Conservation (phyloP, 2,329 filamentous ascomycete species). For the Cordyceps militaris region DNA sequence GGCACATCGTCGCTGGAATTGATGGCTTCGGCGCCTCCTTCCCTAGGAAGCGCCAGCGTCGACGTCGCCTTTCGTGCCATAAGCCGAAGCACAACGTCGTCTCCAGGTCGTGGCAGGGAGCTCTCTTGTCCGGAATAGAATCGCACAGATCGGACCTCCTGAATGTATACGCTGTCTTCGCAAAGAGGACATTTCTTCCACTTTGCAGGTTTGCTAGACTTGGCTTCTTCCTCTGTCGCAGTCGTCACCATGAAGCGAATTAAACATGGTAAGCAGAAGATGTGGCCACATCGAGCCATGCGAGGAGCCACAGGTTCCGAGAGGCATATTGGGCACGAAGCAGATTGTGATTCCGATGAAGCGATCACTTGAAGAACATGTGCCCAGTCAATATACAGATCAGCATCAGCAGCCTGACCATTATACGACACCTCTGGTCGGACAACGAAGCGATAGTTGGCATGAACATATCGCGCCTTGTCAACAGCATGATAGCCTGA, state of each 20-base stretch:
- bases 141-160: slow-evolving; percentile 79
- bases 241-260: slow-evolving; percentile 92
- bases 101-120: slow-evolving; percentile 70
- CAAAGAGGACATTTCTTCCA: slow-evolving; percentile 98
- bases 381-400: slow-evolving; percentile 85
- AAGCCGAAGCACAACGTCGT: slow-evolving; percentile 81
- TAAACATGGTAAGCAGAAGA: slow-evolving; percentile 89
- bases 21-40: slow-evolving; percentile 64
- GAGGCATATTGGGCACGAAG: slow-evolving; percentile 91
- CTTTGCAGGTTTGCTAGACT: slow-evolving; percentile 60
- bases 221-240: slow-evolving; percentile 60
- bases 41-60: slow-evolving; percentile 80
- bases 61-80: slow-evolving; percentile 75
- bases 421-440: slow-evolving; percentile 73
- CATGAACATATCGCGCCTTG: slow-evolving; percentile 85
- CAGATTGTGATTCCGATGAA: slow-evolving; percentile 78
- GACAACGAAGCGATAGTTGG: slow-evolving; percentile 96
- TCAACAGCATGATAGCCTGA: slow-evolving; percentile 87
- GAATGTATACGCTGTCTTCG: slow-evolving; percentile 87
- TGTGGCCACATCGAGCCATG: slow-evolving; percentile 96
- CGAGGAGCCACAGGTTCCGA: slow-evolving; percentile 87
- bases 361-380: slow-evolving; percentile 87
- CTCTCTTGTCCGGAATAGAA: slow-evolving; percentile 89
- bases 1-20: slow-evolving; percentile 70
- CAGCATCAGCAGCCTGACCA: slow-evolving; percentile 75